Percentiles rank a stretch among this genome's conserved stretches.
phyloP scores from a whole-genome alignment of 140 eudicot species.

The Stevia rebaudiana region DNA sequence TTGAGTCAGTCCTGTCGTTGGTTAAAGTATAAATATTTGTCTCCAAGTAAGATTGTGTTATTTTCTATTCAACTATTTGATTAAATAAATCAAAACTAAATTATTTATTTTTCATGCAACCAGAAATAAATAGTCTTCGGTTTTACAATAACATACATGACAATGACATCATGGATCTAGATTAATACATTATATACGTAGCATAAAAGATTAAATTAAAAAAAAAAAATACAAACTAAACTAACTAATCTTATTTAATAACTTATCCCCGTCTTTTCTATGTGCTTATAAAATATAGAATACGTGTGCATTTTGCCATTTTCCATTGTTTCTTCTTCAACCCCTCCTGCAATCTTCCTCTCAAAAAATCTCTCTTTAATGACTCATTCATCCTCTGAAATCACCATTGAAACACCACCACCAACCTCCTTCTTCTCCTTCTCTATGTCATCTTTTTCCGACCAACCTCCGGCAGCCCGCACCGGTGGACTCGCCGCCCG shows the following conservation, averaged over 20 bases:
- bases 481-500: constrained; percentile 41
- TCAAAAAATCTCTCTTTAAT: constrained; percentile 6
- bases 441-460: constrained; percentile 31
- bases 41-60: too few relatives aligned
- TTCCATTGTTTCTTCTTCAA: constrained; percentile 21
- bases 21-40: too few relatives aligned
- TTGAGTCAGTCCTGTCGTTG: too few relatives aligned
- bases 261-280: background rate
- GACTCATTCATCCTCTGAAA: constrained; percentile 17
- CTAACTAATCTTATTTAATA: background rate
- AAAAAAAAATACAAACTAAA: background rate
- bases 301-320: constrained; percentile 32
- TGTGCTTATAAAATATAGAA: background rate
- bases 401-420: constrained; percentile 16
- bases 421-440: constrained; percentile 19
- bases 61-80: too few relatives aligned
- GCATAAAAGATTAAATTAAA: too few relatives aligned
- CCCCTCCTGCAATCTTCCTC: background rate
- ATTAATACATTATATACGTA: too few relatives aligned
- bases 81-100: too few relatives aligned
- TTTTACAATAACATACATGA: too few relatives aligned
- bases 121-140: too few relatives aligned
- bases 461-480: constrained; percentile 20
- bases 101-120: too few relatives aligned
- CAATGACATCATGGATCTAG: too few relatives aligned